phyloP scores from a whole-genome alignment of 2,329 filamentous ascomycete species.

The Aspergillus intermedius region DNA sequence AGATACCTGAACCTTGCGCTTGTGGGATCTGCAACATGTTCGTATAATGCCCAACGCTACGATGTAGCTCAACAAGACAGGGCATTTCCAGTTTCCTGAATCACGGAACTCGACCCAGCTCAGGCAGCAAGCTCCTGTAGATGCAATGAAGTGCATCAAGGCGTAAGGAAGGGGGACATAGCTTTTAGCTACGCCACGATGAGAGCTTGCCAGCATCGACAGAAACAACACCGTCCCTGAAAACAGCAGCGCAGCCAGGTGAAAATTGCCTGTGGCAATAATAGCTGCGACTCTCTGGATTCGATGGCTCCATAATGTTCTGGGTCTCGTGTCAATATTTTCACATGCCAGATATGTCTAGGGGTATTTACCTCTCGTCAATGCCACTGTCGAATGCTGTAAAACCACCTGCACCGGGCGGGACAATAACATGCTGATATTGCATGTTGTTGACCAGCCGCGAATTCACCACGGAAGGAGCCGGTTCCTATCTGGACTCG shows the following conservation, averaged over 20 bases:
- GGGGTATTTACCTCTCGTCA: not conserved
- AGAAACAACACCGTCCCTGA: slow-evolving; percentile 15
- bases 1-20: slow-evolving; percentile 11
- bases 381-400: not conserved
- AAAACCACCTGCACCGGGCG: not conserved
- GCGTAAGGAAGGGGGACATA: slow-evolving; percentile 8
- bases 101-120: slow-evolving; percentile 7
- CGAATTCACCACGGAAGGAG: too few species aligned
- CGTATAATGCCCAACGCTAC: slow-evolving; percentile 14
- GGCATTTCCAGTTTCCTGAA: slow-evolving; percentile 13
- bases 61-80: slow-evolving; percentile 18
- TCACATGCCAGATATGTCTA: not conserved
- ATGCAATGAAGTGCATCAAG: slow-evolving; percentile 10
- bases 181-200: slow-evolving; percentile 1
- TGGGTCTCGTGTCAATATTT: not conserved
- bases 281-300: slow-evolving; percentile 15
- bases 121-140: slow-evolving; percentile 12
- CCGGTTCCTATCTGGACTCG: not conserved
- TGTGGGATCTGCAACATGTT: slow-evolving; percentile 10
- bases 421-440: not conserved
- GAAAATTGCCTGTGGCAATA: slow-evolving; percentile 18
- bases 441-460: not conserved
- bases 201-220: slow-evolving; percentile 7
- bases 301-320: slow-evolving; percentile 18
- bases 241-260: slow-evolving; percentile 14